Percentiles rank a stretch among this genome's conserved stretches.
These are phyloP conservation scores for Mollisia scopiformis DNA, from an alignment of 2,329 filamentous ascomycete species.

Conservation along the genomic window DNA sequence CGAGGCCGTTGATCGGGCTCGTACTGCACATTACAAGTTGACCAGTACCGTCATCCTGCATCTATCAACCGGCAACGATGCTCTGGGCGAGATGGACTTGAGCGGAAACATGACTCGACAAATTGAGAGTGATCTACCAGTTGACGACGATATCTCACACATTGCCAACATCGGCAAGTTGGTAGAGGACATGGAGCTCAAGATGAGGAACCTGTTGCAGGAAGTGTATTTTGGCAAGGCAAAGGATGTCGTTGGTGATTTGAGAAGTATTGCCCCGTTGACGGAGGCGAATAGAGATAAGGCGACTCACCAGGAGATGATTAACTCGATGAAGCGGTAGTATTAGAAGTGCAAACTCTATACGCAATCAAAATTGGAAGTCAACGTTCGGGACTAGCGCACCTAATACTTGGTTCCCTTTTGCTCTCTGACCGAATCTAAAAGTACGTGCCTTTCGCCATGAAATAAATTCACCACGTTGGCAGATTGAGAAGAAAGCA, in stretches of 20 bases:
- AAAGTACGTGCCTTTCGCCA: too few relatives aligned
- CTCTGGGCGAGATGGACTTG: slow-evolving; percentile 84
- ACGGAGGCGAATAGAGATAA: slow-evolving; percentile 84
- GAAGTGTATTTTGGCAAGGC: slow-evolving; percentile 99
- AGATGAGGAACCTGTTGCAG: slow-evolving; percentile 97
- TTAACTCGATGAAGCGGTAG: slow-evolving; percentile 56
- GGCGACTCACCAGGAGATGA: slow-evolving; percentile 87
- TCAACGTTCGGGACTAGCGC: background rate
- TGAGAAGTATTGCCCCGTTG: slow-evolving; percentile 83
- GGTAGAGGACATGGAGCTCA: slow-evolving; percentile 99
- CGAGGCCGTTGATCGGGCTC: slow-evolving; percentile 89
- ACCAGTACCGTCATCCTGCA: slow-evolving; percentile 96
- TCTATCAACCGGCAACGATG: slow-evolving; percentile 68
- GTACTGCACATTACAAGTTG: slow-evolving; percentile 94
- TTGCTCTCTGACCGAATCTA: too few relatives aligned
- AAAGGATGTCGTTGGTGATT: slow-evolving; percentile 95
- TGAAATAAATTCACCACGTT: too few relatives aligned
- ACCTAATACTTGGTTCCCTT: too few relatives aligned
- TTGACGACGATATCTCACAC: slow-evolving; percentile 89
- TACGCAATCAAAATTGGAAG: background rate
- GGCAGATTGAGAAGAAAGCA: too few relatives aligned
- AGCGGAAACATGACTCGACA: slow-evolving; percentile 98
- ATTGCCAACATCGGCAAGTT: slow-evolving; percentile 93
- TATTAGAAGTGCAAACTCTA: background rate
- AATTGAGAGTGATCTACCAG: slow-evolving; percentile 86